These are phyloP conservation scores for Heimioporus sp. DNA, from an alignment of 768 basidiomycete species.

Conservation along the genomic window DNA sequence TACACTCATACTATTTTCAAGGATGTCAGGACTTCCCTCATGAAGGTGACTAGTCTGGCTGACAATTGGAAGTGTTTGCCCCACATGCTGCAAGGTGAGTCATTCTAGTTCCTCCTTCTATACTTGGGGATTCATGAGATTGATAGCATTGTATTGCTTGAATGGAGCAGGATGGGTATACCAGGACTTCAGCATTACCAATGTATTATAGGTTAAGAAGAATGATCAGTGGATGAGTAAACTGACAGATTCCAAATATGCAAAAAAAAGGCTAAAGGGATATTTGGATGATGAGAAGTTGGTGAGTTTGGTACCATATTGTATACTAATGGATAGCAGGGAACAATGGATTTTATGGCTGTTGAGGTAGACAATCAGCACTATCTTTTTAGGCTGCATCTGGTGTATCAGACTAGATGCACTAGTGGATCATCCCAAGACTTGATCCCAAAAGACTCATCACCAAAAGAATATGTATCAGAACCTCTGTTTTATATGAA, in stretches of 20 bases:
- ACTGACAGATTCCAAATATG: slow-evolving; percentile 12
- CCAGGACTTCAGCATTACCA: slow-evolving; percentile 4
- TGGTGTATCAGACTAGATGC: no score
- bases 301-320: not conserved
- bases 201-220: not conserved
- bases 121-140: not conserved
- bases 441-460: no score
- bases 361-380: not conserved
- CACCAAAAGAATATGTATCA: no score
- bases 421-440: no score
- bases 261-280: not conserved
- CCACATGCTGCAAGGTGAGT: not conserved
- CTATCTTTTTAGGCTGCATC: not conserved
- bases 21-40: not conserved
- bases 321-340: not conserved
- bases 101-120: not conserved
- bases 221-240: not conserved
- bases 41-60: not conserved
- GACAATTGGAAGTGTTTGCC: not conserved
- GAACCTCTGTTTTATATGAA: slow-evolving; percentile 12
- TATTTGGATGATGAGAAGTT: slow-evolving; percentile 5
- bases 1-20: not conserved
- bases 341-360: slow-evolving; percentile 12
- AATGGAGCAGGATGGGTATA: slow-evolving; percentile 7
- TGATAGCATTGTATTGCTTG: not conserved